Evolutionary conservation across 2,329 filamentous ascomycete species (phyloP).

Genomic region (Drechslera avenae): DNA sequence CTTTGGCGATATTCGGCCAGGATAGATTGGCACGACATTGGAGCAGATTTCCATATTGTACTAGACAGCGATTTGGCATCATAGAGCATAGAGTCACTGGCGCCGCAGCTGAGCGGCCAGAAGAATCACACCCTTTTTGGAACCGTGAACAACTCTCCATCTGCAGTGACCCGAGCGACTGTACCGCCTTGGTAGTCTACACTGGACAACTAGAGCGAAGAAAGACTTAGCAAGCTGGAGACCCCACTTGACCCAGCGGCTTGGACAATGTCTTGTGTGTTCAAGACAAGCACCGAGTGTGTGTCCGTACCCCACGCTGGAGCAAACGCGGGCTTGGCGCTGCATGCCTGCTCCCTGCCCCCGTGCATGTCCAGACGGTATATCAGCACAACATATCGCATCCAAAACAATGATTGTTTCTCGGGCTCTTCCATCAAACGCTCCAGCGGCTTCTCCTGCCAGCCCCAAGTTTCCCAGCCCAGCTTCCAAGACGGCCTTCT

Average conservation of each 20-base stretch:
- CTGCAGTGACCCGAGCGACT: too few relatives aligned
- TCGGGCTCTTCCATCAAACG: not conserved
- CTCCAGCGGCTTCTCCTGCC: not conserved
- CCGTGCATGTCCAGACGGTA: not conserved
- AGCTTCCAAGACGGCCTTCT: constrained; percentile 3
- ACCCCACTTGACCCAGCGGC: too few relatives aligned
- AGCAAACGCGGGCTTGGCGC: constrained; percentile 25
- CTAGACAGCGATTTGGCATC: not conserved
- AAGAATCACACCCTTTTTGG: too few relatives aligned
- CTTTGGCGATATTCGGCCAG: not conserved
- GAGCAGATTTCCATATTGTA: constrained; percentile 2
- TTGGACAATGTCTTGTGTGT: too few relatives aligned
- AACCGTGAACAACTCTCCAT: too few relatives aligned
- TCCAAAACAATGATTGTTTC: not conserved
- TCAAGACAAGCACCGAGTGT: not conserved
- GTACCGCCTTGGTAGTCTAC: too few relatives aligned
- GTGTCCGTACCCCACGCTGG: constrained; percentile 23
- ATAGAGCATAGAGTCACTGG: not conserved
- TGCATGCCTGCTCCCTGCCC: constrained; percentile 16
- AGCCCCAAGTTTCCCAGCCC: too few relatives aligned
- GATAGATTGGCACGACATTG: constrained; percentile 10
- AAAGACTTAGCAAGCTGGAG: too few relatives aligned
- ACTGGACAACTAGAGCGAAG: too few relatives aligned
- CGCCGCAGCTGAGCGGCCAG: too few relatives aligned
- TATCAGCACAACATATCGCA: not conserved